phyloP scores from a whole-genome alignment of 345 rosid genomes.

The Geranium brycei region DNA sequence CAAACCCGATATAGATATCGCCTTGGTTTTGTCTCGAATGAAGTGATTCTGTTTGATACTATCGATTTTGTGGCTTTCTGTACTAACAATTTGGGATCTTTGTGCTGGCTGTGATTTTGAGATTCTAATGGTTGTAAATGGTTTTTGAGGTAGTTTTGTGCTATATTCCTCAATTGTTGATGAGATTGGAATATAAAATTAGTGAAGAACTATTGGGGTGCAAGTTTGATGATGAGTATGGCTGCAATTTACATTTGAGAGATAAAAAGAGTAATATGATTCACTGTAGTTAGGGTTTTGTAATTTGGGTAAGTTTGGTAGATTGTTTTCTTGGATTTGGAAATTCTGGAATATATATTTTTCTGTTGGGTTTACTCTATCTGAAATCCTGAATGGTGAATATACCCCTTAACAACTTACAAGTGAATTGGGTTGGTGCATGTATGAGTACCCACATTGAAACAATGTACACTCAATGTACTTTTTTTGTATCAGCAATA shows the following conservation, averaged over 20 bases:
- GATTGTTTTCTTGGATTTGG: too few relatives aligned
- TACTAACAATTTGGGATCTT: too few relatives aligned
- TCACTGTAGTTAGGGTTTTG: not conserved
- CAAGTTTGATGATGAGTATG: not conserved
- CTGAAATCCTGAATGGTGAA: not conserved
- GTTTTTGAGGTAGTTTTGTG: not conserved
- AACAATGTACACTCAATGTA: too few relatives aligned
- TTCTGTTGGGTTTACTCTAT: not conserved
- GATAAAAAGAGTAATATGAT: not conserved
- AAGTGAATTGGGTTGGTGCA: too few relatives aligned
- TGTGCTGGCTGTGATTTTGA: not conserved
- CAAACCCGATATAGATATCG: not conserved
- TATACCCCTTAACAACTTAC: too few relatives aligned
- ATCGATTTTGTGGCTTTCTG: too few relatives aligned
- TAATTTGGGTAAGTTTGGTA: too few relatives aligned
- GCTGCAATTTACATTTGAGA: not conserved
- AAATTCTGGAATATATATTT: too few relatives aligned
- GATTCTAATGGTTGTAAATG: not conserved
- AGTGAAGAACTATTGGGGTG: not conserved
- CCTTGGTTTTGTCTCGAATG: too few relatives aligned
- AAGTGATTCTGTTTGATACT: not conserved
- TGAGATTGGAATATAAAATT: not conserved
- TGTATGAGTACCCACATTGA: too few relatives aligned
- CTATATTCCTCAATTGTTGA: not conserved
- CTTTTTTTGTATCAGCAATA: too few relatives aligned